Base-by-base conservation (phyloP, 2,329 filamentous ascomycete genomes). In the Xylaria arbuscula region DNA sequence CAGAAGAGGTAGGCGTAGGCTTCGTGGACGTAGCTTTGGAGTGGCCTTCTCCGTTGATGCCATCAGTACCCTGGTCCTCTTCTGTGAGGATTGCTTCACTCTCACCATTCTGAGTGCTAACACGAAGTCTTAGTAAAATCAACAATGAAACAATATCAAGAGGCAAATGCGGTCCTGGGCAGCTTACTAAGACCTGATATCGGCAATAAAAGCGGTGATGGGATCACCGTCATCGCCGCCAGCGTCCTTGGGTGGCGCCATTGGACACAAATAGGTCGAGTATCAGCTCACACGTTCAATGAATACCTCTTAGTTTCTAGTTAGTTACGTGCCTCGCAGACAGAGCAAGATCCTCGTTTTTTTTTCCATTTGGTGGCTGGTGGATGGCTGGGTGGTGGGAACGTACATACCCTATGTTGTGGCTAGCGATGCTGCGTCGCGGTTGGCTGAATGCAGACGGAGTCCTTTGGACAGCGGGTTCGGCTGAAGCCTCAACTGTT, bases 11-110 rank as follows among this genome's bases (percentile, higher is more conserved):
- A n/a, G n/a, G n/a, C n/a, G n/a, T n/a, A n/a, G n/a, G n/a, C n/a
- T n/a, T n/a, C n/a, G n/a, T n/a, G n/a, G n/a, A n/a, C 17, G 19
- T 45, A 9, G 9, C 34, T 32, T 47, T 34, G 28, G 4, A 9
- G 13, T n/a, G 32, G 3, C 17, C 24, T 40, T 24, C n/a, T 24
- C 40, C 34, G 17, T 68, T 36, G 34, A 17, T n/a, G 8, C 38
- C n/a, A 47, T 61, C 42, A 61, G 58, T n/a, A 24, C 15, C 51
- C 34, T n/a, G 57, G 13, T 57, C 50, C 32, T 67, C 40, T 66
- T 59, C 34, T 0, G 28, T 17, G 11, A 17, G 17, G 28, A 17
- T 34, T 4, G 19, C 10, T 11, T 34, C 28, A 48, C 19, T 19
- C 55, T 66, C 66, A 58, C 55, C 48, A 7, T 24, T 47, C 28